These are phyloP conservation scores for Lipomyces sp. DNA, from an alignment of 805 yeast genomes.

Conservation along the genomic window DNA sequence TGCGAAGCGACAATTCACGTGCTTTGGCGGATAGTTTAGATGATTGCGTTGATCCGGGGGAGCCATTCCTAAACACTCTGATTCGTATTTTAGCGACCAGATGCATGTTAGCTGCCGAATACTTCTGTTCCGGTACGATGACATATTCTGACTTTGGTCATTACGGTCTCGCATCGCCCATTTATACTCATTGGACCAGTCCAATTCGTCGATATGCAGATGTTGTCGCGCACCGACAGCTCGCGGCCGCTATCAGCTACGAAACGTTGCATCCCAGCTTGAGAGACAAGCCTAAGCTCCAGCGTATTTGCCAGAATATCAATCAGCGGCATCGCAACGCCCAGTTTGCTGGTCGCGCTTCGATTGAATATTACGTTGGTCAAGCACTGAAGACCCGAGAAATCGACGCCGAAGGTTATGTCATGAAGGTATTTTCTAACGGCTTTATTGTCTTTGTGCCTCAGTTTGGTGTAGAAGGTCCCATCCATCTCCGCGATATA, in stretches of 20 bases:
- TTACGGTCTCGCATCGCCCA: slow-evolving; percentile 96
- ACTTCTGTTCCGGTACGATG: slow-evolving; percentile 87
- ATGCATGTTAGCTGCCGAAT: slow-evolving; percentile 99
- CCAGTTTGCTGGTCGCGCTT: slow-evolving; percentile 98
- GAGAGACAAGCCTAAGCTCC: slow-evolving; percentile 89
- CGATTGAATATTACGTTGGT: slow-evolving; percentile 96
- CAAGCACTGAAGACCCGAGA: slow-evolving; percentile 91
- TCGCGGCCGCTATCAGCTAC: slow-evolving; percentile 97
- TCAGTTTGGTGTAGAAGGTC: slow-evolving; percentile 92
- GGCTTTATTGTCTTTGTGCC: slow-evolving; percentile 96
- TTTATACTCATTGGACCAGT: slow-evolving; percentile 97
- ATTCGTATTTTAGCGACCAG: slow-evolving; percentile 96
- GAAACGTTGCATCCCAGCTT: slow-evolving; percentile 81
- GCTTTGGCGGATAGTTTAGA: slow-evolving; percentile 94
- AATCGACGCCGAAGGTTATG: slow-evolving; percentile 82
- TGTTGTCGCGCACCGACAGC: slow-evolving; percentile 93
- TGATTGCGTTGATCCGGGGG: slow-evolving; percentile 77
- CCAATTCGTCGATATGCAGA: slow-evolving; percentile 99
- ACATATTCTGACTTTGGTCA: slow-evolving; percentile 92
- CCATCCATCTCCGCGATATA: slow-evolving; percentile 79
- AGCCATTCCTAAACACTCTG: slow-evolving; percentile 90
- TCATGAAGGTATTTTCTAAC: slow-evolving; percentile 88
- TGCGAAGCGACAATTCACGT: slow-evolving; percentile 83
- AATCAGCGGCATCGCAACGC: slow-evolving; percentile 96
- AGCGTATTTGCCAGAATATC: slow-evolving; percentile 81